Conservation (phyloP, 129 eudicot genomes). For the Chrysanthemum makinoi region DNA sequence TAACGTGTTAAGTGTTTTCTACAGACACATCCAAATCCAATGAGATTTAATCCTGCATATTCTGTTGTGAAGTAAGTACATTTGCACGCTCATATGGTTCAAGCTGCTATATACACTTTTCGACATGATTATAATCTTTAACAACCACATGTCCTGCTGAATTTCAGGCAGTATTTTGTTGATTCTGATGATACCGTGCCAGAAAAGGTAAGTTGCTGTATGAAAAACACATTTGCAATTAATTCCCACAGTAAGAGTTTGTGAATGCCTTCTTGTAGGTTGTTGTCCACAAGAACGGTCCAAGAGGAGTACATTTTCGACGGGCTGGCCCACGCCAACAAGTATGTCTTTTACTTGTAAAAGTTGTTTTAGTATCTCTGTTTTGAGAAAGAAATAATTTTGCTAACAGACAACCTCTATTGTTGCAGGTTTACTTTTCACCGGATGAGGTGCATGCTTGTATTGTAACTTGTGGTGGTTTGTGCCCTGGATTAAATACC, state of each 20-base stretch:
- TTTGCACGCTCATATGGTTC: constrained; percentile 14
- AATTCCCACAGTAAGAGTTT: background rate
- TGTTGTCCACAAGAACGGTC: constrained; percentile 65
- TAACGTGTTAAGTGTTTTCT: background rate
- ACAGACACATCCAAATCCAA: constrained; percentile 86
- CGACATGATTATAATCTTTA: constrained; percentile 5
- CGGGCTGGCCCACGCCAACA: constrained; percentile 94
- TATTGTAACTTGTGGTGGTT: constrained; percentile 88
- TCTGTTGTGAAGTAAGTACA: constrained; percentile 82
- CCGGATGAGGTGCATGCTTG: constrained; percentile 85
- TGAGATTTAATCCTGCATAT: constrained; percentile 86
- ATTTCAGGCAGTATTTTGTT: constrained; percentile 90
- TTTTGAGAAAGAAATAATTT: background rate
- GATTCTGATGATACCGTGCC: constrained; percentile 79
- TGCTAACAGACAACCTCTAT: constrained; percentile 25
- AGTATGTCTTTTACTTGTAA: constrained; percentile 30
- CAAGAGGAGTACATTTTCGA: constrained; percentile 86
- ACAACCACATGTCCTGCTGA: constrained; percentile 11
- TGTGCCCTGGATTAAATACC: constrained; percentile 90
- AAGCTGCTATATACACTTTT: constrained; percentile 4
- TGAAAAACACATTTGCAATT: constrained; percentile 4
- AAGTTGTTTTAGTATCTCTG: background rate
- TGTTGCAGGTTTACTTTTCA: constrained; percentile 66
- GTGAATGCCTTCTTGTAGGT: constrained; percentile 42
- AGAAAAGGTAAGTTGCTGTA: constrained; percentile 51